A percentile compares a stretch with the other conserved stretches of the same genome.
Evolutionary conservation across 306 rosid genomes (phyloP).

Genomic region (Cajanus cajan): DNA sequence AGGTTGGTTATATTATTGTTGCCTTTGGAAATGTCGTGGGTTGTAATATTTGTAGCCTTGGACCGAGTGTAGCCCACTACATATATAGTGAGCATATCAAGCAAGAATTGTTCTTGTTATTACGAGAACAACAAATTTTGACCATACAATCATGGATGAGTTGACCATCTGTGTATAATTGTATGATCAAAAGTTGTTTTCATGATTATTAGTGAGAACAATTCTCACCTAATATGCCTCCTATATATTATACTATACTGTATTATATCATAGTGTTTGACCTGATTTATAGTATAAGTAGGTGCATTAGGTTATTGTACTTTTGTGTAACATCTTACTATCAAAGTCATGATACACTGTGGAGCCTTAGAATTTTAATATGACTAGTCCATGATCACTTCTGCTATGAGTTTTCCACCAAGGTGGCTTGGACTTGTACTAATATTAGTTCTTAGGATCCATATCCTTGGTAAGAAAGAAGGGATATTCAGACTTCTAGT

Average conservation of each 20-base stretch:
- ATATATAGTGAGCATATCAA: not conserved
- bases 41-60: not conserved
- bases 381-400: not conserved
- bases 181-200: not conserved
- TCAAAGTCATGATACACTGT: not conserved
- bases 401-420: not conserved
- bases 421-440: not conserved
- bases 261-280: not conserved
- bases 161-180: too few species aligned
- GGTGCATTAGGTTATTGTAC: not conserved
- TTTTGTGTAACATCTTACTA: not conserved
- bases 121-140: not conserved
- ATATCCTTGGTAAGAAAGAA: not conserved
- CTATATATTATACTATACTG: not conserved
- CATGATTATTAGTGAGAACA: not conserved
- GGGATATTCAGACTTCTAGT: not conserved
- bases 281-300: not conserved
- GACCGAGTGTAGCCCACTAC: not conserved
- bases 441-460: not conserved
- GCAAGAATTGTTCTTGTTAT: not conserved
- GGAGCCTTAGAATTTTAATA: not conserved
- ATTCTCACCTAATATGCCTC: not conserved
- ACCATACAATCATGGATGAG: not conserved
- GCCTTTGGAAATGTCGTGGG: conserved; percentile 2
- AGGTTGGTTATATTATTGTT: conserved; percentile 55